Evolutionary conservation across 2,329 filamentous ascomycete genomes (phyloP).

Genomic region (Whalleya microplaca): DNA sequence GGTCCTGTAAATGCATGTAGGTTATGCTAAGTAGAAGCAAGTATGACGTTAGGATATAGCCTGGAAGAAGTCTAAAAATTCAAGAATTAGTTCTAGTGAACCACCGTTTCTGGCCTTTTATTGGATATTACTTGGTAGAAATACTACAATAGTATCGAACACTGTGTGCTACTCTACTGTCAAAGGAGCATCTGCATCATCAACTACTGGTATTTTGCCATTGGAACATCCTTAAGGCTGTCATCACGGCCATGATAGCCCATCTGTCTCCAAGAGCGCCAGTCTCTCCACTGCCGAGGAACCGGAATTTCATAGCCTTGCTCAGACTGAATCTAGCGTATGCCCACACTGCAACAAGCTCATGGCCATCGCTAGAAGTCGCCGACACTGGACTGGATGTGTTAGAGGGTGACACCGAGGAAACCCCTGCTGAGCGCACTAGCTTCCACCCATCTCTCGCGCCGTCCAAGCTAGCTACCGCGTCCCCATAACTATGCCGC

Average conservation of each 20-base stretch:
- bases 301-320: slow-evolving; percentile 1
- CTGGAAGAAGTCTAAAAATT: too few relatives aligned
- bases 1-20: too few relatives aligned
- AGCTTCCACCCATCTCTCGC: slow-evolving; percentile 1
- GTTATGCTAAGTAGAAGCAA: too few relatives aligned
- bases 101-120: too few relatives aligned
- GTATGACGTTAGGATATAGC: too few relatives aligned
- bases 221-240: neutral
- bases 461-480: neutral
- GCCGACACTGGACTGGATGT: neutral
- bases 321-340: neutral
- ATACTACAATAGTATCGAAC: too few relatives aligned
- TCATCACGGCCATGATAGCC: slow-evolving; percentile 3
- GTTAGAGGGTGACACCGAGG: neutral
- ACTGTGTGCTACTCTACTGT: too few relatives aligned
- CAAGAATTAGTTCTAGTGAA: too few relatives aligned
- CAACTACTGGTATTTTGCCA: neutral
- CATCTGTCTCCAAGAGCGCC: slow-evolving; percentile 1
- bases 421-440: neutral
- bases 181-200: neutral
- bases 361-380: neutral
- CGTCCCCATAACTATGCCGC: neutral
- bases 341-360: slow-evolving; percentile 3
- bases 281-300: neutral
- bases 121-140: too few relatives aligned